Conservation (phyloP, 2,329 filamentous ascomycete species). For the Blastomyces parvus region DNA sequence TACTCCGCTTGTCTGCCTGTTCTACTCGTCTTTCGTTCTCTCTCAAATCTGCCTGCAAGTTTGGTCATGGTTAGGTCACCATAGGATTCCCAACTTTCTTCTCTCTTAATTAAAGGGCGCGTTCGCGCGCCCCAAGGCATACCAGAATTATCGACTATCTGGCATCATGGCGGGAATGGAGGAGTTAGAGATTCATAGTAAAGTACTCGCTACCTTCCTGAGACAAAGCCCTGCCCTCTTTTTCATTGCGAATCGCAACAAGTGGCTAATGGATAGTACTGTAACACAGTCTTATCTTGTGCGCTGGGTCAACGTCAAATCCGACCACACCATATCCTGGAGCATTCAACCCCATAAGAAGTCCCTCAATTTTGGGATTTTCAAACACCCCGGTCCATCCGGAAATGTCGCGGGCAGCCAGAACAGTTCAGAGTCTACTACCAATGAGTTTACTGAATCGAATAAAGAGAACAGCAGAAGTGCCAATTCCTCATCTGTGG, state of each 20-base stretch:
- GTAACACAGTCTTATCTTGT: slow-evolving; percentile 86
- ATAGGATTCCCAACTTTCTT: background rate
- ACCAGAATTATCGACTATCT: background rate
- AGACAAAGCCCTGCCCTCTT: background rate
- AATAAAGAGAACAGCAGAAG: slow-evolving; percentile 25
- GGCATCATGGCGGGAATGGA: slow-evolving; percentile 79
- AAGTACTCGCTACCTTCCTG: slow-evolving; percentile 49
- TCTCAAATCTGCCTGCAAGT: background rate
- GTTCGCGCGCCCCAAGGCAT: background rate
- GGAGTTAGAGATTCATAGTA: slow-evolving; percentile 94
- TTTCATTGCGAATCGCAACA: background rate
- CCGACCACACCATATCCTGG: slow-evolving; percentile 91
- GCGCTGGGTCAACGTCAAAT: slow-evolving; percentile 87
- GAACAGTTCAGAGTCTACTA: background rate
- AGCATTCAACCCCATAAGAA: slow-evolving; percentile 97
- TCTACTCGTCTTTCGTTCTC: no score
- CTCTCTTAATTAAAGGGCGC: background rate
- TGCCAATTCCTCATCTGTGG: slow-evolving; percentile 59
- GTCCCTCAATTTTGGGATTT: slow-evolving; percentile 95
- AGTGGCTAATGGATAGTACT: slow-evolving; percentile 18
- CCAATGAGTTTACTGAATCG: slow-evolving; percentile 25
- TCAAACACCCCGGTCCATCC: slow-evolving; percentile 80
- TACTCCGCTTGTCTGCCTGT: background rate
- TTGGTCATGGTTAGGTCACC: background rate
- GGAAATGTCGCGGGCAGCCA: slow-evolving; percentile 39